Conservation (phyloP, 192 early-diverging fungal genomes). For the Mortierella alpina region DNA sequence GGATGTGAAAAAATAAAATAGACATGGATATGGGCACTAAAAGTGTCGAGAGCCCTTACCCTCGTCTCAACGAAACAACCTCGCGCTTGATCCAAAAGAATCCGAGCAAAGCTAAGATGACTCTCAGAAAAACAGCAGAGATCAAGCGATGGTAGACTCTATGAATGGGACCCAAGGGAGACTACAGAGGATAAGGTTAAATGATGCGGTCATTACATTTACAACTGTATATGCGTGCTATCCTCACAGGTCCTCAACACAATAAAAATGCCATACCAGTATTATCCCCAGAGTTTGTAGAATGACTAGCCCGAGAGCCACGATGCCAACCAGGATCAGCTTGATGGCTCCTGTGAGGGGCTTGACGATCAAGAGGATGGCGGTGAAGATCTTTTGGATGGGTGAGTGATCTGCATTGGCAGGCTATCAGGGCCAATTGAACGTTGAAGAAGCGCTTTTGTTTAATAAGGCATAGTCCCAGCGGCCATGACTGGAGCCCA, state of each 20-base stretch:
- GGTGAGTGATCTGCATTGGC: constrained; percentile 58
- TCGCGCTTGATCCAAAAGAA: constrained; percentile 79
- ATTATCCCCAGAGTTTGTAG: constrained; percentile 58
- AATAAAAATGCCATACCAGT: constrained; percentile 47
- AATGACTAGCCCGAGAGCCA: constrained; percentile 52
- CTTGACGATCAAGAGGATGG: constrained; percentile 56
- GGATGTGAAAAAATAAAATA: not conserved
- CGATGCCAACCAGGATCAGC: constrained; percentile 41
- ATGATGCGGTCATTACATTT: not conserved
- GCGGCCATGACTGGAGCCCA: too few species aligned
- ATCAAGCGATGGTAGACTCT: constrained; percentile 51
- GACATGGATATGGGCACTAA: not conserved
- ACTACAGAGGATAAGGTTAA: constrained; percentile 21
- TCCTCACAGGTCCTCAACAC: not conserved
- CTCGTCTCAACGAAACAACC: constrained; percentile 70
- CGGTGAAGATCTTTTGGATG: constrained; percentile 33
- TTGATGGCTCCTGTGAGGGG: constrained; percentile 59
- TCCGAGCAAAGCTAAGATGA: constrained; percentile 75
- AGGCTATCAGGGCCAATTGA: constrained; percentile 43
- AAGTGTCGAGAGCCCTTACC: constrained; percentile 58
- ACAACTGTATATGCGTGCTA: too few species aligned
- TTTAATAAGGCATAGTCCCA: not conserved
- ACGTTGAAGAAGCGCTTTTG: not conserved
- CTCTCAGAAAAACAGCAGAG: constrained; percentile 57
- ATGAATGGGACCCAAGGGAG: constrained; percentile 46